These are phyloP conservation scores for Globisporangium viniferum DNA, from an alignment of 352 stramenopile species.

Conservation along the genomic window DNA sequence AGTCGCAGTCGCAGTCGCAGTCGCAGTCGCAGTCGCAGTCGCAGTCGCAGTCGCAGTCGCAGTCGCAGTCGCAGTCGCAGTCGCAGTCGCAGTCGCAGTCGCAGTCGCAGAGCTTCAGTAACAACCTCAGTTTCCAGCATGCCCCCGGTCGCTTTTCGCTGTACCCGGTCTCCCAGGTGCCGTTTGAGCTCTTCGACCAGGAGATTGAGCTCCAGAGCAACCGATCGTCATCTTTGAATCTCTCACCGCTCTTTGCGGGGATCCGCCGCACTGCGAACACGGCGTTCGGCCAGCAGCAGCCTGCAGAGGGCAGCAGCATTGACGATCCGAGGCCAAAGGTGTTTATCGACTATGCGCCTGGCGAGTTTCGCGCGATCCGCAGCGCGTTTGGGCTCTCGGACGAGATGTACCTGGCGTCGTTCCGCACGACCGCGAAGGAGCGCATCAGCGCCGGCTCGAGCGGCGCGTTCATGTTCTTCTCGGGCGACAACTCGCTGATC, in stretches of 20 bases:
- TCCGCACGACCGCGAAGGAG: slow-evolving; percentile 75
- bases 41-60: too few species aligned
- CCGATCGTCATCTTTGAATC: slow-evolving; percentile 25
- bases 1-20: too few species aligned
- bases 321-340: slow-evolving; percentile 63
- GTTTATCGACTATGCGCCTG: slow-evolving; percentile 74
- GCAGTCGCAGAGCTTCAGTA: slow-evolving; percentile 2
- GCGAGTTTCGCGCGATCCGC: slow-evolving; percentile 62
- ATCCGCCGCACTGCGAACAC: slow-evolving; percentile 47
- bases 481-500: slow-evolving; percentile 65
- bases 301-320: slow-evolving; percentile 1
- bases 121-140: slow-evolving; percentile 4
- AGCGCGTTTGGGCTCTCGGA: slow-evolving; percentile 59
- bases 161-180: slow-evolving; percentile 70
- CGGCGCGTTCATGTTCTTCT: slow-evolving; percentile 84
- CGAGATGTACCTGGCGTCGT: slow-evolving; percentile 68
- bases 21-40: too few species aligned
- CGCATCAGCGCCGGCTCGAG: slow-evolving; percentile 72
- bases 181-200: slow-evolving; percentile 73
- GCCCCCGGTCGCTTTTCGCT: slow-evolving; percentile 39
- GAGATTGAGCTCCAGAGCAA: slow-evolving; percentile 69
- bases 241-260: slow-evolving; percentile 45
- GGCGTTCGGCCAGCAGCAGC: slow-evolving; percentile 24
- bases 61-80: too few species aligned
- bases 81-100: not conserved